Evolutionary conservation across 176 grass and related monocot species (phyloP).

Genomic region (Pharus latifolius): DNA sequence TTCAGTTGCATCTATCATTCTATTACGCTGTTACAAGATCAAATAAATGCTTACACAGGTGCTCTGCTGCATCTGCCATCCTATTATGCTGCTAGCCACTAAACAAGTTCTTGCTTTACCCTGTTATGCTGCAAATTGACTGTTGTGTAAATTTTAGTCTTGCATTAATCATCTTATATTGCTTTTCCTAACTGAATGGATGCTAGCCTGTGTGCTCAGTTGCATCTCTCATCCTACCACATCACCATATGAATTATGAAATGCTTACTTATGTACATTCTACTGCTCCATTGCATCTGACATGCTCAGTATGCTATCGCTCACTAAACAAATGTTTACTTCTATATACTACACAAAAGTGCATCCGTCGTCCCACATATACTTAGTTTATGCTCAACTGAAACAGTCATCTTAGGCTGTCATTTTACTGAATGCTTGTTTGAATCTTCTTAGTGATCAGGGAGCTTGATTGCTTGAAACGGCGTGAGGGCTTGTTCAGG

Average conservation of each 20-base stretch:
- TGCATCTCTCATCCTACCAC: not conserved
- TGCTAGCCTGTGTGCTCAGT: not conserved
- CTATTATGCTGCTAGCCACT: not conserved
- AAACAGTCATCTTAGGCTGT: not conserved
- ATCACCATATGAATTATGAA: too few relatives aligned
- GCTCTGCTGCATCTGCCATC: not conserved
- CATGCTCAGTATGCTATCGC: not conserved
- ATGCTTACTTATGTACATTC: not conserved
- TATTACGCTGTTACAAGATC: not conserved
- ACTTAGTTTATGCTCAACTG: not conserved
- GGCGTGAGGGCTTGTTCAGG: conserved; percentile 50
- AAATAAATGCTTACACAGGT: not conserved
- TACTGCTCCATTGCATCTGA: not conserved
- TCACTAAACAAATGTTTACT: not conserved
- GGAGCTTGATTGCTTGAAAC: conserved; percentile 77
- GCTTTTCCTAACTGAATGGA: not conserved
- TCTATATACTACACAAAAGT: not conserved
- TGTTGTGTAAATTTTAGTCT: not conserved
- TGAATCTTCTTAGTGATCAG: conserved; percentile 49
- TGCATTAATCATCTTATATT: not conserved
- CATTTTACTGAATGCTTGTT: not conserved
- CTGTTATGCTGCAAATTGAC: not conserved
- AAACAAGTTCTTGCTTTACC: not conserved
- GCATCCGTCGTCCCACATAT: not conserved
- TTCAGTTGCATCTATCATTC: not conserved